Conservation (phyloP, 208 protist genomes). For the Acanthamoeba triangularis region DNA sequence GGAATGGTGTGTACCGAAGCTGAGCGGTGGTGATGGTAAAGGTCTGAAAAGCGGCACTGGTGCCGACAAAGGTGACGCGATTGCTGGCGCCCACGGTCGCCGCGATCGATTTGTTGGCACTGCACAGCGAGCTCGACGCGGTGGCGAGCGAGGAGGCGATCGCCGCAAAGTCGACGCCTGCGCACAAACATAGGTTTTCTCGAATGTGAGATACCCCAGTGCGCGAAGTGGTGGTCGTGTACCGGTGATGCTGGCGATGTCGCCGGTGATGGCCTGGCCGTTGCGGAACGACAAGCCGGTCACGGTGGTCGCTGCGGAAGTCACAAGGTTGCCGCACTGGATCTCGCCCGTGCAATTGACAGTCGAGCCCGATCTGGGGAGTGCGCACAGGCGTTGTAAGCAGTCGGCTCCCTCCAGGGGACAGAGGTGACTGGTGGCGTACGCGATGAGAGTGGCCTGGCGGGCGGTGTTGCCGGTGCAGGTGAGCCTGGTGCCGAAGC, state of each 20-base stretch:
- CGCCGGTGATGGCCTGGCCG: constrained; percentile 1
- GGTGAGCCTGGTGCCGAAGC: not conserved
- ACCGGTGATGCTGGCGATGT: too few species aligned
- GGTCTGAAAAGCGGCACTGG: not conserved
- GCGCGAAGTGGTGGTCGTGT: too few species aligned
- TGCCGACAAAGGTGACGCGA: not conserved
- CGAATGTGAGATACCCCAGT: too few species aligned
- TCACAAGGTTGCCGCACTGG: constrained; percentile 42
- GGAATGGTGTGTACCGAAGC: too few species aligned
- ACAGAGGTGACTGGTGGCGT: too few species aligned
- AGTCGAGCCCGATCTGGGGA: too few species aligned
- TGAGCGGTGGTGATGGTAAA: not conserved
- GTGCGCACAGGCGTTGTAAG: too few species aligned
- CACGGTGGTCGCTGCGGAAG: too few species aligned
- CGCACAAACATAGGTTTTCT: too few species aligned
- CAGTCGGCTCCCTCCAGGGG: too few species aligned
- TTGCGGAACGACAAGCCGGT: not conserved
- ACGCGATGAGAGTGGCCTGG: not conserved
- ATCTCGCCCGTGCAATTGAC: not conserved
- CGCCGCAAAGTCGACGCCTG: not conserved
- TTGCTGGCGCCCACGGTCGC: not conserved
- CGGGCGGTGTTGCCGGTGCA: not conserved
- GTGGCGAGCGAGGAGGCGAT: not conserved
- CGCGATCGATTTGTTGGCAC: not conserved
- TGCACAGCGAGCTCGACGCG: not conserved